Evolutionary conservation across 768 basidiomycete species (phyloP).

Genomic region (Boletus rubropictus): DNA sequence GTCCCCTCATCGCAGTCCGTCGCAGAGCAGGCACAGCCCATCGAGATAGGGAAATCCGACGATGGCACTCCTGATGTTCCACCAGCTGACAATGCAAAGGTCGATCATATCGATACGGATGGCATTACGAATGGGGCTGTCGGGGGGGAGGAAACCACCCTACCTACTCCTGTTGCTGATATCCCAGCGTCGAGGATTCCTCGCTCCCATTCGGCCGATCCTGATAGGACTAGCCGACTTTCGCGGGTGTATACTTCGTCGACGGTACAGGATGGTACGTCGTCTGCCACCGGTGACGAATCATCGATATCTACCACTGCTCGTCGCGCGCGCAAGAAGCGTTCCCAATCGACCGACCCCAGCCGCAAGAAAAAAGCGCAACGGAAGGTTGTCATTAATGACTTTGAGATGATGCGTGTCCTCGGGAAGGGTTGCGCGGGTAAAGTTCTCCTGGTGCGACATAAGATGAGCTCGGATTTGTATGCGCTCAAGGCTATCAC

Average conservation of each 20-base stretch:
- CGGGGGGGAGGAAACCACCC: conserved; percentile 27
- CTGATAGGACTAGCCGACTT: conserved; percentile 53
- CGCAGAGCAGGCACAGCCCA: conserved; percentile 10
- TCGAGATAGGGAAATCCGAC: conserved; percentile 23
- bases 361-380: conserved; percentile 47
- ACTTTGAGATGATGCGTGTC: conserved; percentile 97
- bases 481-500: conserved; percentile 98
- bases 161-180: conserved; percentile 38
- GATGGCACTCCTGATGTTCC: conserved; percentile 12
- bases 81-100: conserved; percentile 8
- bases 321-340: conserved; percentile 47
- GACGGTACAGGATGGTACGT: conserved; percentile 43
- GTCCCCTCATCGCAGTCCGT: conserved; percentile 2
- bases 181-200: conserved; percentile 44
- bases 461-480: conserved; percentile 63
- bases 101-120: conserved; percentile 18
- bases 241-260: conserved; percentile 57
- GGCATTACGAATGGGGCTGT: conserved; percentile 16
- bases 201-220: conserved; percentile 80
- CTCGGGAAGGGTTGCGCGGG: conserved; percentile 97
- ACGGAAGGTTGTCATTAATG: conserved; percentile 75
- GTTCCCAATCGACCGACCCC: conserved; percentile 44
- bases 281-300: conserved; percentile 63
- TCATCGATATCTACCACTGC: conserved; percentile 62
- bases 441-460: conserved; percentile 87